A percentile compares a stretch with the other conserved stretches of the same genome.
Evolutionary conservation across 2,329 filamentous ascomycete genomes (phyloP).

Genomic region (Calonectria fujianensis): DNA sequence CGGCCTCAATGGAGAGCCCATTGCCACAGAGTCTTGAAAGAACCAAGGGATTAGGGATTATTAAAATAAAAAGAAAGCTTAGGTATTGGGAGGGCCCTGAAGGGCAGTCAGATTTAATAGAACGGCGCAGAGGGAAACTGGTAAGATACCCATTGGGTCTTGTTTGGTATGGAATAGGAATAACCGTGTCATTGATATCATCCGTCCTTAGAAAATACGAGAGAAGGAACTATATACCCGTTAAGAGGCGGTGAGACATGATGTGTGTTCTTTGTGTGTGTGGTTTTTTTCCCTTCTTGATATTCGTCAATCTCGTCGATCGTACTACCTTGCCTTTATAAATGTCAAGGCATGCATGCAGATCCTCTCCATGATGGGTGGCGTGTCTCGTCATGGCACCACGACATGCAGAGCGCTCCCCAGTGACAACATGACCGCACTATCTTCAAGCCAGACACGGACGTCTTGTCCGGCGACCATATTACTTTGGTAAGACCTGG

Average conservation of each 20-base stretch:
- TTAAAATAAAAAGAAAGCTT: constrained; percentile 26
- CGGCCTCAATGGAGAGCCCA: constrained; percentile 62
- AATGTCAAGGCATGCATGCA: constrained; percentile 46
- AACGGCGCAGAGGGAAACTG: constrained; percentile 48
- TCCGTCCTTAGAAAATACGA: constrained; percentile 31
- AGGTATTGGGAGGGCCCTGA: constrained; percentile 15
- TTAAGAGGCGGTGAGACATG: constrained; percentile 24
- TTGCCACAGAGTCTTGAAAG: constrained; percentile 51
- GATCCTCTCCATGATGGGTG: constrained; percentile 43
- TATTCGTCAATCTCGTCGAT: constrained; percentile 54
- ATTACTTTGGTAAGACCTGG: constrained; percentile 52
- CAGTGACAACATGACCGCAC: constrained; percentile 42
- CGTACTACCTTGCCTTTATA: constrained; percentile 47
- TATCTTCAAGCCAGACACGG: constrained; percentile 46
- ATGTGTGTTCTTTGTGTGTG: constrained; percentile 27
- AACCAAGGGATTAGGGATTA: neutral
- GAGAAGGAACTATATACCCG: constrained; percentile 26
- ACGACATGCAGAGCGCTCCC: constrained; percentile 44
- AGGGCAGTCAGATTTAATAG: constrained; percentile 38
- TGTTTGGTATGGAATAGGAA: constrained; percentile 41
- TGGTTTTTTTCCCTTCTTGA: constrained; percentile 33
- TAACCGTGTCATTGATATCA: constrained; percentile 40
- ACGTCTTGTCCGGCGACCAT: constrained; percentile 46
- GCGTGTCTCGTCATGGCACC: constrained; percentile 45
- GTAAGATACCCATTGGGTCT: constrained; percentile 55